phyloP scores from a whole-genome alignment of 2,329 filamentous ascomycete genomes.

The Ascochyta clinopodiicola region DNA sequence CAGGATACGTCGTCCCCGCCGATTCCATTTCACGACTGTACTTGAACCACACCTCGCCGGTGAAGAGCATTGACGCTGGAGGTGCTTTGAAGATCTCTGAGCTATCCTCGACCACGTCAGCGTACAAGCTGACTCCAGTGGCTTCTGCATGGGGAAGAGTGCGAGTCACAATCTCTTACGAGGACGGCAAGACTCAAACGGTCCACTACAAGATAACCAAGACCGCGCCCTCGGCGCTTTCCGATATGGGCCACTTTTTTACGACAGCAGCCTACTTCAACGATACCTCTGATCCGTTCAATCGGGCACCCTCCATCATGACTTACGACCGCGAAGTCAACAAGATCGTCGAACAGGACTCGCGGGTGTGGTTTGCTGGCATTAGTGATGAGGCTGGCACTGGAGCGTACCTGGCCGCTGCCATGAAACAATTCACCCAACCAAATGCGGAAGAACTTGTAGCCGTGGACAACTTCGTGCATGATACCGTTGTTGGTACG shows the following conservation, averaged over 20 bases:
- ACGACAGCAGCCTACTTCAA: slow-evolving; percentile 62
- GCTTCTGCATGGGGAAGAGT: slow-evolving; percentile 58
- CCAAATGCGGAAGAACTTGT: slow-evolving; percentile 58
- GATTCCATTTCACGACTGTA: slow-evolving; percentile 57
- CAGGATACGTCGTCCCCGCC: slow-evolving; percentile 61
- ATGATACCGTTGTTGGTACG: slow-evolving; percentile 58
- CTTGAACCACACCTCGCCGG: slow-evolving; percentile 50
- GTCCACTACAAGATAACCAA: slow-evolving; percentile 65
- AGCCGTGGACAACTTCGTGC: slow-evolving; percentile 62
- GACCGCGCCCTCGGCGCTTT: slow-evolving; percentile 52
- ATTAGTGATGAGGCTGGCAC: slow-evolving; percentile 67
- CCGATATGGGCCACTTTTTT: slow-evolving; percentile 61
- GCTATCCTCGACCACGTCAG: slow-evolving; percentile 30
- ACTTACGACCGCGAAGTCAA: slow-evolving; percentile 57
- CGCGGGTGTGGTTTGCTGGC: slow-evolving; percentile 65
- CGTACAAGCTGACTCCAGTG: slow-evolving; percentile 55
- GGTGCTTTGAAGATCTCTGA: slow-evolving; percentile 47
- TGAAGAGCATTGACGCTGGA: slow-evolving; percentile 50
- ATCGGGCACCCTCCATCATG: slow-evolving; percentile 62
- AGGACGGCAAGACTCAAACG: slow-evolving; percentile 57
- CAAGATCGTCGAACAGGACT: slow-evolving; percentile 52
- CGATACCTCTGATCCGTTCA: slow-evolving; percentile 61
- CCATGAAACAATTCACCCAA: slow-evolving; percentile 62
- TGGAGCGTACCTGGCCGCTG: slow-evolving; percentile 62
- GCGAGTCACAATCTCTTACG: slow-evolving; percentile 57